phyloP scores from a whole-genome alignment of 75 land plant species.

The Ceratopteris richardii region DNA sequence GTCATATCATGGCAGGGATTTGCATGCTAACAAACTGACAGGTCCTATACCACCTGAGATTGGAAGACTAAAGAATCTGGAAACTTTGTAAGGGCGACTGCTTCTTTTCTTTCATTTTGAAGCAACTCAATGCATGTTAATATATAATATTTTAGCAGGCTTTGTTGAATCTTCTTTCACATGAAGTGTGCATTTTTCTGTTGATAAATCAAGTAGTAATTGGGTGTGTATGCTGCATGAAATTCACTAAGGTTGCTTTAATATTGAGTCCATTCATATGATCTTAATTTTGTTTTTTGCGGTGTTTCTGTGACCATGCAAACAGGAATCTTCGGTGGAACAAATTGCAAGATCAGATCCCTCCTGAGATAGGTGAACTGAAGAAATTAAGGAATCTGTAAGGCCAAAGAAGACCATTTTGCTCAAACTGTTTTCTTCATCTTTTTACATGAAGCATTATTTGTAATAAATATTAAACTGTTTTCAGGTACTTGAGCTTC shows the following conservation, averaged over 20 bases:
- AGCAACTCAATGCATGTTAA: no score
- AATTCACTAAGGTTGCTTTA: no score
- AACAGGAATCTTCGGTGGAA: slow-evolving; percentile 87
- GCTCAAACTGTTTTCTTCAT: neutral
- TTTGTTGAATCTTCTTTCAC: no score
- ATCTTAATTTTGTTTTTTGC: no score
- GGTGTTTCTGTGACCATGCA: no score
- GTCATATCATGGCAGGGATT: slow-evolving; percentile 48
- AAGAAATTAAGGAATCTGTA: slow-evolving; percentile 71
- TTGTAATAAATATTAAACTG: no score
- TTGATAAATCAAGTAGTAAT: no score
- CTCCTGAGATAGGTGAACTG: slow-evolving; percentile 81
- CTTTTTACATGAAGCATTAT: neutral
- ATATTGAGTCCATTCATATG: no score
- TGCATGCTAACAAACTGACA: slow-evolving; percentile 84
- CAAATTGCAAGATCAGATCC: slow-evolving; percentile 81
- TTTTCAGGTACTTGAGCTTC: slow-evolving; percentile 75
- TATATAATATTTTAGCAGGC: no score
- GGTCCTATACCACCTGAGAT: slow-evolving; percentile 90
- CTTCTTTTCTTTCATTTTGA: neutral
- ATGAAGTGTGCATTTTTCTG: no score
- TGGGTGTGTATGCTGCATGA: no score
- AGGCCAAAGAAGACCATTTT: slow-evolving; percentile 14
- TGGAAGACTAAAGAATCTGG: slow-evolving; percentile 60
- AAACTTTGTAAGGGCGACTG: slow-evolving; percentile 41